Conservation (phyloP, 192 early-diverging fungal species). For the Coemansia sp. region DNA sequence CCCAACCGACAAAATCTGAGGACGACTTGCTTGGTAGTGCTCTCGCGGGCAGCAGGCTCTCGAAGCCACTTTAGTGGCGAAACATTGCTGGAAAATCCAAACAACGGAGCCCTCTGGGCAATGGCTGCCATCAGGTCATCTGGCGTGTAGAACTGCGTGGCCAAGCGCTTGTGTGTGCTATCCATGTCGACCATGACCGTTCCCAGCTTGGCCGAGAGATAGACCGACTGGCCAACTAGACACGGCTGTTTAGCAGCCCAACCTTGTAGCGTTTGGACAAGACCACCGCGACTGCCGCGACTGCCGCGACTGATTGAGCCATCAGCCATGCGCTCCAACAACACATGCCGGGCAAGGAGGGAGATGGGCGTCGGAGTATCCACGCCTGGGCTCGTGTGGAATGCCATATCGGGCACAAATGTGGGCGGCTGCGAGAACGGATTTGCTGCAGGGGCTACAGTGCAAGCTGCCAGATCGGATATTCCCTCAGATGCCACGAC, state of each 20-base stretch:
- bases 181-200: conserved; percentile 40
- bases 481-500: conserved; percentile 15
- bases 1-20: conserved; percentile 11
- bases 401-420: conserved; percentile 11
- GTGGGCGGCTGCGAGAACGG: conserved; percentile 25
- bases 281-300: too few species aligned
- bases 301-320: not conserved
- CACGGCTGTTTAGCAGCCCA: conserved; percentile 16
- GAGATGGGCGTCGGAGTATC: conserved; percentile 7
- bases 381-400: conserved; percentile 5
- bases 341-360: conserved; percentile 9
- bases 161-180: conserved; percentile 8
- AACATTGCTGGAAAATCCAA: conserved; percentile 32
- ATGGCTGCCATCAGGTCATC: conserved; percentile 22
- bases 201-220: conserved; percentile 29
- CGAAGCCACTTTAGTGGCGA: conserved; percentile 45
- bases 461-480: not conserved
- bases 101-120: conserved; percentile 23
- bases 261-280: conserved; percentile 10
- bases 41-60: not conserved
- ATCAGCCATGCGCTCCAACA: conserved; percentile 14
- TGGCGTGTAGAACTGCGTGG: conserved; percentile 16
- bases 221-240: not conserved
- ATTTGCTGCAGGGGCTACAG: conserved; percentile 21
- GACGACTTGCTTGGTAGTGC: conserved; percentile 20